A percentile compares a stretch with the other conserved stretches of the same genome.
These are phyloP conservation scores for Pisolithus sp. DNA, from an alignment of 768 basidiomycete genomes.

Conservation along the genomic window DNA sequence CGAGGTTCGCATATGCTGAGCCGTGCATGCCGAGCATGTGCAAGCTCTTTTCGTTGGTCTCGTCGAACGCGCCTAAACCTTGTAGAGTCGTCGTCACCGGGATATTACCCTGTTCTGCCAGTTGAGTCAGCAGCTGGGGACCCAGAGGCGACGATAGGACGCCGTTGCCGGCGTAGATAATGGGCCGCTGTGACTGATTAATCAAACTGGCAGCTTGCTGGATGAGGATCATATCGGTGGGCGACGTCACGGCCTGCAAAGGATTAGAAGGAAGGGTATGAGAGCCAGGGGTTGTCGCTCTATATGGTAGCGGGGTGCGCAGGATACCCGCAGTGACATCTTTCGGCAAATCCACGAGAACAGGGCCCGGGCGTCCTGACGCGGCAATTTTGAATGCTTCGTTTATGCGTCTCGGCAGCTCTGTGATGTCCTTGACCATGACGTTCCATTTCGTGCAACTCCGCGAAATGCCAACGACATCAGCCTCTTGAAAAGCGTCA, in stretches of 20 bases:
- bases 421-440: conserved; percentile 96
- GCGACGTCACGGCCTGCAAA: conserved; percentile 49
- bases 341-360: conserved; percentile 98
- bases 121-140: conserved; percentile 71
- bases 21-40: conserved; percentile 99
- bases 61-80: conserved; percentile 94
- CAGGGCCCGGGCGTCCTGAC: conserved; percentile 93
- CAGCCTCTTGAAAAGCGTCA: conserved; percentile 98
- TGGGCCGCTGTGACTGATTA: conserved; percentile 82
- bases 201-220: conserved; percentile 84
- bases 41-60: conserved; percentile 75
- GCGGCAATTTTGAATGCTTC: conserved; percentile 99
- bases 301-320: conserved; percentile 77
- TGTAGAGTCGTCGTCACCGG: conserved; percentile 97
- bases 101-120: conserved; percentile 83
- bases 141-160: conserved; percentile 78
- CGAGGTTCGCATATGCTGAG: conserved; percentile 92
- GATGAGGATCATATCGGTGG: conserved; percentile 62
- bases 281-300: conserved; percentile 78
- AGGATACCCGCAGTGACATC: conserved; percentile 94
- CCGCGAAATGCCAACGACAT: conserved; percentile 91
- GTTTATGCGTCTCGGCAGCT: conserved; percentile 92
- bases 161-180: conserved; percentile 93
- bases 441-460: conserved; percentile 99
- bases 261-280: conserved; percentile 72